Conservation (phyloP, 164 flowering plant genomes). For the Protea cynaroides region DNA sequence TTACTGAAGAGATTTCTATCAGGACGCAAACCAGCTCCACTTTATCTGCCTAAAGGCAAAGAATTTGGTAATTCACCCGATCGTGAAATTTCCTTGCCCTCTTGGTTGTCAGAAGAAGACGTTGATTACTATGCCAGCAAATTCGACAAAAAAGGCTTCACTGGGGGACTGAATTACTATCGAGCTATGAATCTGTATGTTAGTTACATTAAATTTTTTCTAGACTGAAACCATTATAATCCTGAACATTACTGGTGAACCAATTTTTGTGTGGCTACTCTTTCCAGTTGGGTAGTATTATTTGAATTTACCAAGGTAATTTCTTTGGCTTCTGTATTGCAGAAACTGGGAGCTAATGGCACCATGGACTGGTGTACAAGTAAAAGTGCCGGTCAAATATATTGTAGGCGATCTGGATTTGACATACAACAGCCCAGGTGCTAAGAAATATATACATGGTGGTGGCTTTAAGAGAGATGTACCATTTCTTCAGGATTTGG, state of each 20-base stretch:
- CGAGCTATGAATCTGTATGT: slow-evolving; percentile 22
- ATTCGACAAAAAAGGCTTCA: slow-evolving; percentile 9
- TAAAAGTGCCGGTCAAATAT: slow-evolving; percentile 55
- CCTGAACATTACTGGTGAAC: no score
- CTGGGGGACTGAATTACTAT: slow-evolving; percentile 29
- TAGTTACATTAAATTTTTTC: not conserved
- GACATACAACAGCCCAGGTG: slow-evolving; percentile 29
- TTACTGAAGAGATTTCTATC: slow-evolving; percentile 30
- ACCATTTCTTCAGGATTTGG: slow-evolving; percentile 50
- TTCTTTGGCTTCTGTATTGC: slow-evolving; percentile 9
- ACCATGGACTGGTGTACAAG: slow-evolving; percentile 48
- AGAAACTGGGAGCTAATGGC: slow-evolving; percentile 66
- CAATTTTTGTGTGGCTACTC: no score
- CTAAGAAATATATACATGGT: slow-evolving; percentile 39
- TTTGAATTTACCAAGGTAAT: not conserved
- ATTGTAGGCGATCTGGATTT: slow-evolving; percentile 56
- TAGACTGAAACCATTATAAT: not conserved
- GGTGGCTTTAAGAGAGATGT: slow-evolving; percentile 50
- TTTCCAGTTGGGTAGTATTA: no score
- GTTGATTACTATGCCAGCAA: slow-evolving; percentile 15
- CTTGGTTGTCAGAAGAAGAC: slow-evolving; percentile 19
- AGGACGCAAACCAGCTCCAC: slow-evolving; percentile 35
- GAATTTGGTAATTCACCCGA: slow-evolving; percentile 18
- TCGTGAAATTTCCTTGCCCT: not conserved
- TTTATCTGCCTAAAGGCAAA: slow-evolving; percentile 34